These are phyloP conservation scores for Orobanche coerulescens DNA, from an alignment of 257 asterid genomes.

Conservation along the genomic window DNA sequence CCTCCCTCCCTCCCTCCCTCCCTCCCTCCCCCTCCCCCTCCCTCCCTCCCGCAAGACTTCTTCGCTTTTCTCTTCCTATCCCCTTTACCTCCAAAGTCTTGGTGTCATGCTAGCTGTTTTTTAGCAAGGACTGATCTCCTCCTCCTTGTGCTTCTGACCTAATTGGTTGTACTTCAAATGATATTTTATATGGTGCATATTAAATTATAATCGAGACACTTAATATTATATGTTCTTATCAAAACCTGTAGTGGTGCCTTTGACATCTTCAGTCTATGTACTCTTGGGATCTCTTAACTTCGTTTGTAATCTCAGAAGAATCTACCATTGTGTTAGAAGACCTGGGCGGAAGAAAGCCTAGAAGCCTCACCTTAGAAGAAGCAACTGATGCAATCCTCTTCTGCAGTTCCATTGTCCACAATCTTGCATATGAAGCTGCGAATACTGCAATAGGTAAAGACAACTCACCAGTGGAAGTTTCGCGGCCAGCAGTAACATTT, in stretches of 20 bases:
- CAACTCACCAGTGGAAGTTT: constrained; percentile 33
- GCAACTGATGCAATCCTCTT: constrained; percentile 91
- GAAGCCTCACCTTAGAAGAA: constrained; percentile 85
- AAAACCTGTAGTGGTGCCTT: neutral
- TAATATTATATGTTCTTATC: neutral
- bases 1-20: no score
- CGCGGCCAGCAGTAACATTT: constrained; percentile 38
- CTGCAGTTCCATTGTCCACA: constrained; percentile 93
- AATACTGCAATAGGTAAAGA: constrained; percentile 66
- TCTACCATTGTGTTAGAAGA: constrained; percentile 50
- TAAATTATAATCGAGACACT: neutral
- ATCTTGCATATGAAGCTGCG: constrained; percentile 76
- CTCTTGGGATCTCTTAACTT: constrained; percentile 2
- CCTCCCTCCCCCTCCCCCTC: no score
- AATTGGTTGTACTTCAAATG: neutral
- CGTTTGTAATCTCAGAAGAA: constrained; percentile 46
- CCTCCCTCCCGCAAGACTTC: no score
- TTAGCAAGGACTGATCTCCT: no score
- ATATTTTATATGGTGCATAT: neutral
- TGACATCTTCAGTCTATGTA: neutral
- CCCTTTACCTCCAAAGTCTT: no score
- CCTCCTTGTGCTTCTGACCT: no score
- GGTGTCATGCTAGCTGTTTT: no score
- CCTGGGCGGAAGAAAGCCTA: constrained; percentile 31
- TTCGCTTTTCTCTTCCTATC: neutral